phyloP scores from a whole-genome alignment of 768 basidiomycete genomes.

The Hypholoma sublateritium region DNA sequence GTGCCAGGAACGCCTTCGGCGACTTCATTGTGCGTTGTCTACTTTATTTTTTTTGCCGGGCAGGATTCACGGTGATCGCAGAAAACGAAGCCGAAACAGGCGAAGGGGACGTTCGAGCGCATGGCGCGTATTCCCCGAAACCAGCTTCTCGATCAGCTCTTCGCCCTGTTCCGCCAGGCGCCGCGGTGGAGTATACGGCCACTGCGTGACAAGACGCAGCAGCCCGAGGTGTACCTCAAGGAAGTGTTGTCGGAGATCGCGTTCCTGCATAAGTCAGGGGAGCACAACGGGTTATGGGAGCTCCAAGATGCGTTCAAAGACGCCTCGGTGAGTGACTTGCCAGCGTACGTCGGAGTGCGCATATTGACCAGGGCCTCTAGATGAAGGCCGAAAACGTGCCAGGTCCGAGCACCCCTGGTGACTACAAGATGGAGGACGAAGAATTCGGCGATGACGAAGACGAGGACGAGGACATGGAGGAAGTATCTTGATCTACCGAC shows the following conservation, averaged over 20 bases:
- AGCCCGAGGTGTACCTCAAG: constrained; percentile 86
- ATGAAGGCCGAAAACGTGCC: constrained; percentile 48
- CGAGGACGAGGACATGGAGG: constrained; percentile 72
- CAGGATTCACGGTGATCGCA: constrained; percentile 22
- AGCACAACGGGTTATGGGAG: constrained; percentile 80
- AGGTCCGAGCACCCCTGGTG: constrained; percentile 27
- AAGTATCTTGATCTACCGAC: constrained; percentile 46
- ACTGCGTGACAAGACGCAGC: constrained; percentile 77
- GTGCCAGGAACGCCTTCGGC: constrained; percentile 56
- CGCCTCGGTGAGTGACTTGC: constrained; percentile 46
- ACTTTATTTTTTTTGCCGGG: constrained; percentile 2
- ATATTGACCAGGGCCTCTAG: constrained; percentile 20
- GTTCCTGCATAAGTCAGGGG: constrained; percentile 74
- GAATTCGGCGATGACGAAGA: constrained; percentile 49
- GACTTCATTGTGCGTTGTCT: constrained; percentile 60
- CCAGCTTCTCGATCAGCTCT: constrained; percentile 84
- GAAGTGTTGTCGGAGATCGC: constrained; percentile 80
- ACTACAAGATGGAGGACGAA: constrained; percentile 15
- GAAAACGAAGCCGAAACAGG: constrained; percentile 67
- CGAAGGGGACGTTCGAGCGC: constrained; percentile 78
- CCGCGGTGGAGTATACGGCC: constrained; percentile 82
- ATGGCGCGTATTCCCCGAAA: constrained; percentile 91
- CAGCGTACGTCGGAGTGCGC: background rate
- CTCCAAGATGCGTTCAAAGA: constrained; percentile 73
- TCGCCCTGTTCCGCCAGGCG: constrained; percentile 72